Base-by-base conservation (phyloP, 306 rosid species). In the Parietaria judaica region DNA sequence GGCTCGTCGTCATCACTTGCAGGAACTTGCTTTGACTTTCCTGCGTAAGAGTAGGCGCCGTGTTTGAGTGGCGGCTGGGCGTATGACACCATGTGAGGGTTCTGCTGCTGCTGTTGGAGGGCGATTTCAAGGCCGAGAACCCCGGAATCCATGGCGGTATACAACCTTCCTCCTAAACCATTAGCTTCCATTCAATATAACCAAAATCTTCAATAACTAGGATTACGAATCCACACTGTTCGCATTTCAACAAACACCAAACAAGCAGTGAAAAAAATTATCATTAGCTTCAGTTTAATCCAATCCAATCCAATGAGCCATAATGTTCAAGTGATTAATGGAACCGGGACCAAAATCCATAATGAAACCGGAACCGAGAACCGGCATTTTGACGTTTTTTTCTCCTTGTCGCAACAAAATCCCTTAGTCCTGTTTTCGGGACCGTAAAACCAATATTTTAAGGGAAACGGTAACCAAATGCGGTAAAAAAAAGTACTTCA, bases 1-100 rank as follows among this genome's bases (percentile, higher is more conserved):
- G 72, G 79, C 11, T 87, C 96, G 6, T 88, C 96, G 6, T 88
- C 96, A 64, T 88, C 99, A 52, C 95, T 92, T 1, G 70, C 74
- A 2, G 70, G 17, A n/a, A 53, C 71, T 58, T 67, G 80, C 58
- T 79, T 84, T 53, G 69, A 50, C 68, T 82, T 88, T 6, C 76
- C 1, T 6, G 80, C 61, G 58, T 3, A 65, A 6, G 81, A 66
- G 66, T 49, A 65, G 15, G 72, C 85, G 31, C 74, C 85, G 14
- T 78, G 81, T 66, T 81, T 82, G 60, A 65, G 63, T 34, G 80
- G 16, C 51, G 69, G 84, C 41, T 80, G 80, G 31, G 72, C 64
- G 64, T 76, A 84, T 3, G 86, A 48, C 56, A 83, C 66, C 80
- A 75, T 74, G 54, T 82, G 83, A 44, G 78, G 51, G 11, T 66